Evolutionary conservation across 2,329 filamentous ascomycete species (phyloP).

Genomic region (Capronia coronata): DNA sequence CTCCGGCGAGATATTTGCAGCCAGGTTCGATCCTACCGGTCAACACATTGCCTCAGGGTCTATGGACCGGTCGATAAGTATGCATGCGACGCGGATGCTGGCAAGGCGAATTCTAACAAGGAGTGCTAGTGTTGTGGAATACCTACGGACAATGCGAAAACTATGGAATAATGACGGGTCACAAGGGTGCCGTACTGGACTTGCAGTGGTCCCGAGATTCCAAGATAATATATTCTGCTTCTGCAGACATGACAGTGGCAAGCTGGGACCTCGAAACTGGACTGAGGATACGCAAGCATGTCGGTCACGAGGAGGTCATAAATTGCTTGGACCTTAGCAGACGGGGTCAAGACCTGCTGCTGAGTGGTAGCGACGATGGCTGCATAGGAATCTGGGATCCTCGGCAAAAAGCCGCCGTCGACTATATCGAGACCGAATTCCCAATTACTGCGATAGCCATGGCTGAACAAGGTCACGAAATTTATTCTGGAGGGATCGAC

Average conservation of each 20-base stretch:
- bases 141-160: constrained; percentile 92
- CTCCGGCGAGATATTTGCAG: constrained; percentile 78
- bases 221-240: constrained; percentile 81
- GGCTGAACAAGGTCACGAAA: constrained; percentile 90
- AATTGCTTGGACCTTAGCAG: constrained; percentile 84
- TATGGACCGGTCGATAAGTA: constrained; percentile 88
- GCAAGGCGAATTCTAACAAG: neutral
- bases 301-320: constrained; percentile 93
- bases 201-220: constrained; percentile 96
- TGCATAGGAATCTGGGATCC: constrained; percentile 95
- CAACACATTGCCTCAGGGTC: constrained; percentile 87
- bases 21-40: constrained; percentile 82
- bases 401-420: constrained; percentile 76
- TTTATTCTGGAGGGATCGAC: constrained; percentile 91
- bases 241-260: constrained; percentile 85
- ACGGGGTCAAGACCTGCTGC: constrained; percentile 80
- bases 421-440: constrained; percentile 84
- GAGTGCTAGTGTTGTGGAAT: constrained; percentile 71
- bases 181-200: constrained; percentile 85
- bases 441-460: constrained; percentile 86
- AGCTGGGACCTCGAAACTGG: constrained; percentile 94
- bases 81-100: constrained; percentile 32
- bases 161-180: constrained; percentile 79
- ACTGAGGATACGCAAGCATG: constrained; percentile 81
- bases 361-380: constrained; percentile 90